Percentiles rank a stretch among this genome's conserved stretches.
phyloP scores from a whole-genome alignment of 495 filamentous ascomycete species.

The Monascus purpureus region DNA sequence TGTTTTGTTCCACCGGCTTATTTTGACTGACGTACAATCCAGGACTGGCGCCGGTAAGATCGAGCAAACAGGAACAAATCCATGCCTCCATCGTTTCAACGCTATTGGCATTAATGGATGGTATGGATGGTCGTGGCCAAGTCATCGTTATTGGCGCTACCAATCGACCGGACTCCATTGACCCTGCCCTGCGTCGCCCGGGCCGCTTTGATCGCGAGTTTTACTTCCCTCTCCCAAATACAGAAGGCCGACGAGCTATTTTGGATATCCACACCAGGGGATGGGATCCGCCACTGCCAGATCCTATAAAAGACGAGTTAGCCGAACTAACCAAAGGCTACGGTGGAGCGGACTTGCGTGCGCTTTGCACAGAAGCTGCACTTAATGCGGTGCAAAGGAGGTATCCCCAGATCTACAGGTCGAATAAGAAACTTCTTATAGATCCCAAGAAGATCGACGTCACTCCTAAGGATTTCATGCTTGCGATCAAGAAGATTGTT shows the following conservation, averaged over 20 bases:
- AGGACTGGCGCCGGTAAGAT: conserved; percentile 81
- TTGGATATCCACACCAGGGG: conserved; percentile 91
- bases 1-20: background rate
- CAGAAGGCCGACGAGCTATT: conserved; percentile 64
- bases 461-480: conserved; percentile 87
- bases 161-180: conserved; percentile 94
- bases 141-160: conserved; percentile 97
- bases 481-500: conserved; percentile 88
- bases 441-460: conserved; percentile 72
- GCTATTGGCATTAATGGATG: conserved; percentile 90
- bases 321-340: conserved; percentile 89
- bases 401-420: conserved; percentile 91
- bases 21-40: conserved; percentile 4
- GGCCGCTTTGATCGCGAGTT: conserved; percentile 96
- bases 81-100: conserved; percentile 97
- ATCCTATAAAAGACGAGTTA: conserved; percentile 66
- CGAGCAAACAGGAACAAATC: conserved; percentile 96
- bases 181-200: conserved; percentile 91
- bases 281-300: conserved; percentile 68
- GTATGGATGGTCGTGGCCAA: conserved; percentile 96
- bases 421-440: conserved; percentile 78
- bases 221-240: conserved; percentile 84
- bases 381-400: conserved; percentile 93
- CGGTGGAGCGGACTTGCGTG: conserved; percentile 86
- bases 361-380: conserved; percentile 93